Percentiles rank a stretch among this genome's conserved stretches.
Conservation (phyloP, 805 yeast species). For the Pachysolen tannophilus region DNA sequence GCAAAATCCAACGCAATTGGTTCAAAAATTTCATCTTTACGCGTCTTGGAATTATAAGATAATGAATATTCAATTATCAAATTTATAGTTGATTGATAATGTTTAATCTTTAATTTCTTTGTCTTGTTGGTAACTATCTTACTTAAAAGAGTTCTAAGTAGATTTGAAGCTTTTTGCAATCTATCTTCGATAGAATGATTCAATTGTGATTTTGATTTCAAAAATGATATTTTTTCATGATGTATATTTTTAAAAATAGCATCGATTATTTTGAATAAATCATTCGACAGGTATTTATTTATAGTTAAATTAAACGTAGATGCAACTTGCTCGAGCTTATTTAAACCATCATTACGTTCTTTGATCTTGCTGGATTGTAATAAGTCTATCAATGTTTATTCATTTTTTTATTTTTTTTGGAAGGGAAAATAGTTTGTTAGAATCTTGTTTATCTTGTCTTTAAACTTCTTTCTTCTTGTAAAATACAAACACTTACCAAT, state of each 20-base stretch:
- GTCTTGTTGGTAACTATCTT: constrained; percentile 11
- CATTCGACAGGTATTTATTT: constrained; percentile 14
- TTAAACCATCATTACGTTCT: constrained; percentile 47
- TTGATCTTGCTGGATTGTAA: constrained; percentile 43
- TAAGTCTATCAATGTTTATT: constrained; percentile 15
- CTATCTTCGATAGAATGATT: constrained; percentile 20
- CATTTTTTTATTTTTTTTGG: no score
- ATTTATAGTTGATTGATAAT: constrained; percentile 17
- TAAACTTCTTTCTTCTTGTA: no score
- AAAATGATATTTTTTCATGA: constrained; percentile 26
- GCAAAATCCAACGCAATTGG: constrained; percentile 24
- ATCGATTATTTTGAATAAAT: constrained; percentile 17
- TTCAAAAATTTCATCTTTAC: constrained; percentile 11
- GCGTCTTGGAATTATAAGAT: constrained; percentile 7
- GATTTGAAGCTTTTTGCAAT: constrained; percentile 24
- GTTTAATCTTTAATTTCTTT: constrained; percentile 17
- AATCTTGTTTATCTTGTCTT: no score
- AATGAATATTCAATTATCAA: constrained; percentile 13
- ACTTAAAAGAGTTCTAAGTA: constrained; percentile 21
- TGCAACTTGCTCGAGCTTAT: constrained; percentile 25
- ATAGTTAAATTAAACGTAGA: constrained; percentile 15
- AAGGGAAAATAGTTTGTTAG: no score
- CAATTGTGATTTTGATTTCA: constrained; percentile 15
- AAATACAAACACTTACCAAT: no score
- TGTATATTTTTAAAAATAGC: constrained; percentile 23